Evolutionary conservation across 2,329 filamentous ascomycete genomes (phyloP).

Genomic region (Zelopaecilomyces penicillatus): DNA sequence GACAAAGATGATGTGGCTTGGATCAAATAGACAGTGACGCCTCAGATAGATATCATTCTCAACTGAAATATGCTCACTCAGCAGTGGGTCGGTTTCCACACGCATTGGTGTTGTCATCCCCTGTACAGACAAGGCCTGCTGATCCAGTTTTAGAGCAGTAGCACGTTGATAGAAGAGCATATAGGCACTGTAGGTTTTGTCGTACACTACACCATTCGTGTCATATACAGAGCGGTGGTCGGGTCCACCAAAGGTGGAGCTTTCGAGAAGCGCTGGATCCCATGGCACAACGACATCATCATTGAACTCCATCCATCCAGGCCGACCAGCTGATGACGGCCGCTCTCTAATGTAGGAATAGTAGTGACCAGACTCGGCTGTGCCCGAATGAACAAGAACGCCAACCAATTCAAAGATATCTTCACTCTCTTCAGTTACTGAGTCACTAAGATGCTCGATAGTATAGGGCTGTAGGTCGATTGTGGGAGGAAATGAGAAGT

Average conservation of each 20-base stretch:
- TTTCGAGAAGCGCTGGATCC: constrained; percentile 64
- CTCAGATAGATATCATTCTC: constrained; percentile 69
- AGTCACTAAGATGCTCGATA: constrained; percentile 68
- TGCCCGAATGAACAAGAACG: constrained; percentile 85
- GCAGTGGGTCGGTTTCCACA: constrained; percentile 33
- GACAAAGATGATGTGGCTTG: constrained; percentile 60
- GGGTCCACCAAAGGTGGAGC: constrained; percentile 70
- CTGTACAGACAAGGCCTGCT: constrained; percentile 32
- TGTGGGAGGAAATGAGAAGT: constrained; percentile 75
- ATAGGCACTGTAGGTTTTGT: constrained; percentile 81
- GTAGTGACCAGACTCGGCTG: constrained; percentile 90
- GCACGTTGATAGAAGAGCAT: constrained; percentile 95
- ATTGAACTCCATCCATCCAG: constrained; percentile 85
- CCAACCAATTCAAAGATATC: constrained; percentile 94
- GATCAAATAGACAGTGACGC: constrained; percentile 72
- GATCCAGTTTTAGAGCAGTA: constrained; percentile 50
- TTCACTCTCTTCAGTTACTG: constrained; percentile 43
- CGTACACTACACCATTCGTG: constrained; percentile 38
- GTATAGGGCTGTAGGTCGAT: constrained; percentile 90
- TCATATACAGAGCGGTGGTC: constrained; percentile 45
- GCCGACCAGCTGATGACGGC: constrained; percentile 40
- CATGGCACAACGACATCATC: constrained; percentile 75
- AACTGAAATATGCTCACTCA: constrained; percentile 53
- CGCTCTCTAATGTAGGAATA: constrained; percentile 91
- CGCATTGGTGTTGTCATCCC: constrained; percentile 28